Conservation (phyloP, 1,284 basidiomycete genomes). For the Tylopilus orsonianus region DNA sequence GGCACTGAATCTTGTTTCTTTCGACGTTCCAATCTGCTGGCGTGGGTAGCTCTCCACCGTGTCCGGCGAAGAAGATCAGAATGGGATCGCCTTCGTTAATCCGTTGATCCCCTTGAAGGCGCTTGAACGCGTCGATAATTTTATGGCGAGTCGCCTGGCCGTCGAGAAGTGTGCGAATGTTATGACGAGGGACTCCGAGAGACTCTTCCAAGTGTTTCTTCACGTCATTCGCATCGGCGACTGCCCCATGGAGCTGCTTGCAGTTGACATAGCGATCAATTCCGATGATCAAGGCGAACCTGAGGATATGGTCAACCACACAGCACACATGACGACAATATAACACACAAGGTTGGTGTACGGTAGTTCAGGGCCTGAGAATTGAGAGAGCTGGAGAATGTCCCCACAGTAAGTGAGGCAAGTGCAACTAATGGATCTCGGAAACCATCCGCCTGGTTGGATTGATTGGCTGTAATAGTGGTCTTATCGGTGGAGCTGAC, state of each 20-base stretch:
- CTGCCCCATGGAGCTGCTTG: conserved; percentile 55
- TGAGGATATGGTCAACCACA: neutral
- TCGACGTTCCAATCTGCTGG: conserved; percentile 47
- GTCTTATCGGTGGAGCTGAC: no score
- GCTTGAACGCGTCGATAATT: conserved; percentile 51
- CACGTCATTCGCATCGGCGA: conserved; percentile 53
- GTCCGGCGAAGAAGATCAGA: conserved; percentile 62
- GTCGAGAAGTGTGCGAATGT: conserved; percentile 53
- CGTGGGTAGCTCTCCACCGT: conserved; percentile 51
- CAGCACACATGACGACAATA: neutral
- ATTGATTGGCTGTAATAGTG: no score
- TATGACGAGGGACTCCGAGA: conserved; percentile 50
- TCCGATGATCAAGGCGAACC: conserved; percentile 60
- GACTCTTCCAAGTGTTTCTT: conserved; percentile 49
- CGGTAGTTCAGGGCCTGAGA: no score
- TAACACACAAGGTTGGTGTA: no score
- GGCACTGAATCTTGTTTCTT: conserved; percentile 48
- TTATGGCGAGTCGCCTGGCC: conserved; percentile 52
- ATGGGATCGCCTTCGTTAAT: conserved; percentile 58
- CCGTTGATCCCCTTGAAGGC: conserved; percentile 51
- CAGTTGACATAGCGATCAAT: conserved; percentile 56
- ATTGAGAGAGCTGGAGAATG: no score
- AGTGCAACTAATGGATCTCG: no score
- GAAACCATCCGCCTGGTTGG: no score
- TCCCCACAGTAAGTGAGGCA: no score